phyloP scores from a whole-genome alignment of 1,139 yeast species.

The Saccharomyces hybrid region DNA sequence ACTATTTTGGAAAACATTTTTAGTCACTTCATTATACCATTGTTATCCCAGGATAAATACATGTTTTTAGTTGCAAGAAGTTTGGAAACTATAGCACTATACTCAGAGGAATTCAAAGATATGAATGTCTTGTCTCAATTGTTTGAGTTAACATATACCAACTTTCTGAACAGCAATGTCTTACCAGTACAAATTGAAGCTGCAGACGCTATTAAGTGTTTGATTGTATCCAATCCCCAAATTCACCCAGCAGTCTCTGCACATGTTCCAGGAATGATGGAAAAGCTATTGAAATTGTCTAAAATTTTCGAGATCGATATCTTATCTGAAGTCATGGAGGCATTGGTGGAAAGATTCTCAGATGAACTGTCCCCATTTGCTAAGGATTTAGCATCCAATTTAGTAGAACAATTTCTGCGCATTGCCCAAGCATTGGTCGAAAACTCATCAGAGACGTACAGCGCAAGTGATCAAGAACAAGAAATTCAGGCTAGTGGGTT shows the following conservation, averaged over 20 bases:
- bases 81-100: slow-evolving; percentile 63
- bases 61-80: slow-evolving; percentile 81
- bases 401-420: slow-evolving; percentile 71
- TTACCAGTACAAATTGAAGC: slow-evolving; percentile 82
- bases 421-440: slow-evolving; percentile 61
- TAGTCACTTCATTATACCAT: slow-evolving; percentile 59
- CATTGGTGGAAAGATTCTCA: slow-evolving; percentile 82
- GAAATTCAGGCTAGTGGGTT: slow-evolving; percentile 84
- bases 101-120: slow-evolving; percentile 48
- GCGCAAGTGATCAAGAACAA: slow-evolving; percentile 57
- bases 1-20: slow-evolving; percentile 67
- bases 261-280: slow-evolving; percentile 76
- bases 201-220: slow-evolving; percentile 79
- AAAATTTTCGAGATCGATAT: slow-evolving; percentile 82
- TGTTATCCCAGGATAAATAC: slow-evolving; percentile 46
- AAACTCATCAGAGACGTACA: slow-evolving; percentile 34
- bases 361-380: slow-evolving; percentile 91
- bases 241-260: slow-evolving; percentile 63
- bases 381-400: slow-evolving; percentile 66
- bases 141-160: slow-evolving; percentile 49
- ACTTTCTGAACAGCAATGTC: slow-evolving; percentile 33
- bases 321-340: slow-evolving; percentile 85
- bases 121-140: slow-evolving; percentile 47
- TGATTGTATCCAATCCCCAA: slow-evolving; percentile 51
- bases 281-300: slow-evolving; percentile 65